Percentiles rank a stretch among this genome's conserved stretches.
These are phyloP conservation scores for Mortierella sp. DNA, from an alignment of 371 early-diverging fungal genomes.

Conservation along the genomic window DNA sequence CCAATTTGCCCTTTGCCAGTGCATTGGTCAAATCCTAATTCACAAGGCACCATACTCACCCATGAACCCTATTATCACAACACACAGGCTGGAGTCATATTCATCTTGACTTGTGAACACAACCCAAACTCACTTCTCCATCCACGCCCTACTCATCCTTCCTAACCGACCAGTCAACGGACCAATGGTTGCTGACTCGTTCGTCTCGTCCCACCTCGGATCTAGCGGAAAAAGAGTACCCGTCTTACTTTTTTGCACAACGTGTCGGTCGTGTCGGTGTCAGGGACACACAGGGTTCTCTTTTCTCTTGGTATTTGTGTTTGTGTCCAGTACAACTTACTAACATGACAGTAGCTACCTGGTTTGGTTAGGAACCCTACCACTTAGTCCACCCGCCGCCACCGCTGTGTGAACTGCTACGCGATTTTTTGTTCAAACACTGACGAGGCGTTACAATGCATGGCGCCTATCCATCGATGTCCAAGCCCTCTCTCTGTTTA, in stretches of 20 bases:
- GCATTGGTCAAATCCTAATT: constrained; percentile 15
- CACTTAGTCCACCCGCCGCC: not conserved
- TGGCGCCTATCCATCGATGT: not conserved
- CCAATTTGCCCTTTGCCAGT: constrained; percentile 9
- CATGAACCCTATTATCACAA: constrained; percentile 6
- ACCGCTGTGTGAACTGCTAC: not conserved
- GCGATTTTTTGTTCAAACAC: not conserved
- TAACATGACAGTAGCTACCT: not conserved
- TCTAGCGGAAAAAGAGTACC: not conserved
- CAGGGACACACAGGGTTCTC: not conserved
- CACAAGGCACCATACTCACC: not conserved
- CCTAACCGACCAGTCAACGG: not conserved
- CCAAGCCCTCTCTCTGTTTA: not conserved
- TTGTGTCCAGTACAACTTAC: not conserved
- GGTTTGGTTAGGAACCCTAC: not conserved
- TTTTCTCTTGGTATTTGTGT: not conserved
- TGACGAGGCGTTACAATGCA: constrained; percentile 1
- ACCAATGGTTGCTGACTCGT: not conserved
- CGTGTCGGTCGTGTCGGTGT: not conserved
- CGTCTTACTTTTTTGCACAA: not conserved
- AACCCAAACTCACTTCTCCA: not conserved
- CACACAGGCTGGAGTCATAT: not conserved
- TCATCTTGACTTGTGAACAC: not conserved
- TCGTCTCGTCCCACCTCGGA: not conserved
- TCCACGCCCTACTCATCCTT: not conserved